Conservation (phyloP, 352 stramenopile species). For the Pythium chondricola region DNA sequence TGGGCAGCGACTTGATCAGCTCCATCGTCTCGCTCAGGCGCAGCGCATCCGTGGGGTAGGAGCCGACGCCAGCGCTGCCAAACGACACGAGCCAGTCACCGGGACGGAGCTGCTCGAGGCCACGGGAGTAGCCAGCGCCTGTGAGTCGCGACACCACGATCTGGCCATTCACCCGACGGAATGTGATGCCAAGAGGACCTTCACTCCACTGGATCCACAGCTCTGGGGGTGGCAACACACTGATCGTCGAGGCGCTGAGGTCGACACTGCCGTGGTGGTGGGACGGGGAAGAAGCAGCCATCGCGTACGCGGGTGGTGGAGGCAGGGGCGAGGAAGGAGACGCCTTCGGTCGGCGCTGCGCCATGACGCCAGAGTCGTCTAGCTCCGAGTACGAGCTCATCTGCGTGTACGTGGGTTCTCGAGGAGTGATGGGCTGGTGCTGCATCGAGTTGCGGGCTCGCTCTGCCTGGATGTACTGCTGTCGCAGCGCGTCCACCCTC, state of each 20-base stretch:
- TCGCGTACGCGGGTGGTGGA: neutral
- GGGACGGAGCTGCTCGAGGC: slow-evolving; percentile 53
- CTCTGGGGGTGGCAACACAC: slow-evolving; percentile 29
- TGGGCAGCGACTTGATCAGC: slow-evolving; percentile 65
- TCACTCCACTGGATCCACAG: slow-evolving; percentile 71
- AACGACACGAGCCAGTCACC: slow-evolving; percentile 79
- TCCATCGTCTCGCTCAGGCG: slow-evolving; percentile 75
- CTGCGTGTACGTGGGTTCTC: slow-evolving; percentile 33
- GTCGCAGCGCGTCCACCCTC: slow-evolving; percentile 36
- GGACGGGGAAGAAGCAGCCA: neutral
- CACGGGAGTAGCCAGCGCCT: slow-evolving; percentile 53
- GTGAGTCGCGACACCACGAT: slow-evolving; percentile 77
- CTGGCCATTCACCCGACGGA: slow-evolving; percentile 69
- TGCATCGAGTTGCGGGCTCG: slow-evolving; percentile 52
- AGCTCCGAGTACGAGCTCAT: slow-evolving; percentile 58
- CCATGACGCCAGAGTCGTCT: slow-evolving; percentile 58
- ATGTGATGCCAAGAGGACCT: slow-evolving; percentile 70
- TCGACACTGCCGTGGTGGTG: neutral
- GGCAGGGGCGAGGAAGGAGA: neutral
- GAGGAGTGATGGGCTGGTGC: slow-evolving; percentile 7
- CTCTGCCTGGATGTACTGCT: slow-evolving; percentile 68
- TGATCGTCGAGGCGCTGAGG: neutral
- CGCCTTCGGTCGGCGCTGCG: neutral
- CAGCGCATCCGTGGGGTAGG: slow-evolving; percentile 44
- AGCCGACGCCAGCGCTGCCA: slow-evolving; percentile 29